Evolutionary conservation across 2,329 filamentous ascomycete genomes (phyloP), one percentile per base, ranked within the genome.

Genomic region (Decorospora gaudefroyi): DNA sequence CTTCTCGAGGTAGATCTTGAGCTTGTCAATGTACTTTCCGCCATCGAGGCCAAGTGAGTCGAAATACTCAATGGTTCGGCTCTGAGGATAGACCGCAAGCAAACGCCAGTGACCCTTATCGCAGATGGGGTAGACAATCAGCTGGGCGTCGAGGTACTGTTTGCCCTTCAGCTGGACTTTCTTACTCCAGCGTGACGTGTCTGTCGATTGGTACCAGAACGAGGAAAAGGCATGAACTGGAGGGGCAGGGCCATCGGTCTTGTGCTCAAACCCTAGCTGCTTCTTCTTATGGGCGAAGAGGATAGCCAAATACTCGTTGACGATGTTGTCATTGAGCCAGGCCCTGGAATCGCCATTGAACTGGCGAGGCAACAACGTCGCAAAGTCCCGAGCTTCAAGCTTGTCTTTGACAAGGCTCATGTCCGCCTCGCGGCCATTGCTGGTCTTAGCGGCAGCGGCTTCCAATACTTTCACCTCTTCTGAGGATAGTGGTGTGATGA

Each of bases 271-370:
- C n/a, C 80, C 79, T 17, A 76, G 76, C 12, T 75, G 72, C 17
- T 74, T 65, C 57, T 88, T 87, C 55, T 84, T 71, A 35, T 77
- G 77, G 11, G 76, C 73, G 33, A 84, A 82, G 10, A 90, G 71
- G 61, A 82, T 79, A 18, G 77, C 70, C 17, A 90, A 75, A 33
- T 81, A 81, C 10, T 81, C 80, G 56, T 89, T 88, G 56, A 92
- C 81, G 36, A 87, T 81, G 55, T 88, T 84, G 64, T 91, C 88
- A 52, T 91, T 90, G 5, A 92, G 77, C 87, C 87, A 92, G 6
- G 72, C 66, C 12, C 74, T 73, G 11, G 85, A 74, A 6, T 53
- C 51, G 28, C 67, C 67, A 21, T 61, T 64, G 53, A 68, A 67
- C 11, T 52, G 45, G 3, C 25, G 25, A 4, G 69, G 66, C 4